These are phyloP conservation scores for Heteromeles arbutifolia DNA, from an alignment of 306 rosid genomes.

Conservation along the genomic window DNA sequence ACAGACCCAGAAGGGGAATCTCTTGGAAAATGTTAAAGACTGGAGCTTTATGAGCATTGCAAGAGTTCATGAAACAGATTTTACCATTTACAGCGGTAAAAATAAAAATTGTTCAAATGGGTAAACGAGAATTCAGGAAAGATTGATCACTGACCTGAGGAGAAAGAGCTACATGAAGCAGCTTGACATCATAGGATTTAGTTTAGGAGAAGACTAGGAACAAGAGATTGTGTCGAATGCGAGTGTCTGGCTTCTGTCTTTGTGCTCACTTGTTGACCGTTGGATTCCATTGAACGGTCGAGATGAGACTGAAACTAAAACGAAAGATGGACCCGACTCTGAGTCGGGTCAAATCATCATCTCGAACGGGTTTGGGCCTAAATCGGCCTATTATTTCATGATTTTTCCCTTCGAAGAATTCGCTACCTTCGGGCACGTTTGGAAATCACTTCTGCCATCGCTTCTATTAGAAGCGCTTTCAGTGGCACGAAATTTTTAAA, in stretches of 20 bases:
- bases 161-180: not conserved
- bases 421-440: too few species aligned
- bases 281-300: not conserved
- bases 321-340: too few species aligned
- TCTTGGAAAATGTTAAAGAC: slow-evolving; percentile 37
- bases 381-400: too few species aligned
- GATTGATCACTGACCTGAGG: slow-evolving; percentile 41
- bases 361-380: not conserved
- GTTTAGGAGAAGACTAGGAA: not conserved
- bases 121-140: not conserved
- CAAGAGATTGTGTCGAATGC: not conserved
- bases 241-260: not conserved
- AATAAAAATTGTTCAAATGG: not conserved
- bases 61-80: slow-evolving; percentile 19
- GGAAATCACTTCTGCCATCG: too few species aligned
- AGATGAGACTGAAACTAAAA: not conserved
- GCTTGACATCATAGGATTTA: not conserved
- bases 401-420: too few species aligned
- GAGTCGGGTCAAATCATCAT: too few species aligned
- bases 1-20: slow-evolving; percentile 45
- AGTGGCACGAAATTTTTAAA: too few species aligned
- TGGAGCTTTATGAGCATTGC: slow-evolving; percentile 60
- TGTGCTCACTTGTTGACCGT: not conserved
- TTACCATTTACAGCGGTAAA: not conserved
- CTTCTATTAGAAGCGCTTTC: too few species aligned